Percentiles rank a stretch among this genome's conserved stretches.
Evolutionary conservation across 352 stramenopile genomes (phyloP).

Genomic region (Pythium angustatum): DNA sequence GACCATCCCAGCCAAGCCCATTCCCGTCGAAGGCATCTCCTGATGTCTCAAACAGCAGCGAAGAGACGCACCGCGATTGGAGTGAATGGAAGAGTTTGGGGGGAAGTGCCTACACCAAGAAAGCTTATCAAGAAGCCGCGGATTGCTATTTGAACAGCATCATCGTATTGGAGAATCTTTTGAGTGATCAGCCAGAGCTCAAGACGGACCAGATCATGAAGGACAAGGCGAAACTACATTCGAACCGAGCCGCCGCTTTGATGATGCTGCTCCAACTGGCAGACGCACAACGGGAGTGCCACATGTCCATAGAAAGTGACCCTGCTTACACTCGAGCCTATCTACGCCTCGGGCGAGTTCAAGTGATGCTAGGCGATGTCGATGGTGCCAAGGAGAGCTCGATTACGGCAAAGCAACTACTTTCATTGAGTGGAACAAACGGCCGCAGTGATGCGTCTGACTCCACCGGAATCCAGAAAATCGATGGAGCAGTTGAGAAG

Average conservation of each 20-base stretch:
- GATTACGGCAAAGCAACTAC: conserved; percentile 43
- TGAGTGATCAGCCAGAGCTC: conserved; percentile 34
- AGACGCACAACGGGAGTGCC: conserved; percentile 73
- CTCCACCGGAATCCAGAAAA: conserved; percentile 47
- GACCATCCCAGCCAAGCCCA: conserved; percentile 5
- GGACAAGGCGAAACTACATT: conserved; percentile 81
- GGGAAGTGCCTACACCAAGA: conserved; percentile 43
- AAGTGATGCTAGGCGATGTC: conserved; percentile 66
- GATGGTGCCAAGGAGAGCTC: conserved; percentile 53
- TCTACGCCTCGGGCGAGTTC: conserved; percentile 65
- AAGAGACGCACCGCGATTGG: conserved; percentile 49
- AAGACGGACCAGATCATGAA: conserved; percentile 46
- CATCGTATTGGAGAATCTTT: conserved; percentile 49
- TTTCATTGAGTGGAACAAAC: conserved; percentile 30
- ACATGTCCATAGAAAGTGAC: conserved; percentile 62
- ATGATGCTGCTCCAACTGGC: conserved; percentile 79
- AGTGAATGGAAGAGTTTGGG: conserved; percentile 63
- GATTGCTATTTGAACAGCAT: conserved; percentile 44
- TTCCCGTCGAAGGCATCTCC: not conserved
- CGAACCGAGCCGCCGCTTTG: conserved; percentile 72
- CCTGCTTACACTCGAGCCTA: conserved; percentile 74
- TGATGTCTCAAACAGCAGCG: not conserved
- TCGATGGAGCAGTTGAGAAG: conserved; percentile 52
- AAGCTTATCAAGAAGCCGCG: conserved; percentile 50
- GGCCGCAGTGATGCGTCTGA: conserved; percentile 40